Conservation (phyloP, 805 yeast genomes). For the Starmera dryadoides region DNA sequence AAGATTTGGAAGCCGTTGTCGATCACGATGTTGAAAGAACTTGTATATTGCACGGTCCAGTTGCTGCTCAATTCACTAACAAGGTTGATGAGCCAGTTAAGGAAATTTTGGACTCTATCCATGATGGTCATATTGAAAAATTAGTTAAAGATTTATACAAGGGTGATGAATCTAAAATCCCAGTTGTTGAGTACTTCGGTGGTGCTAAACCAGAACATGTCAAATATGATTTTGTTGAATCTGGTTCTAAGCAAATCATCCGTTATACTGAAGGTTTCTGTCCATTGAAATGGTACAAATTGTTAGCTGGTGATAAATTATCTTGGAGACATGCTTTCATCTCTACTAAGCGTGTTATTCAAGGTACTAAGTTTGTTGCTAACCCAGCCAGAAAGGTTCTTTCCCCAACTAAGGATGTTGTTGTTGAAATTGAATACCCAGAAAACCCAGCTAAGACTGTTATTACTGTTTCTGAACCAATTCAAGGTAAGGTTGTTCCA, state of each 20-base stretch:
- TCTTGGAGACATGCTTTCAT: conserved; percentile 93
- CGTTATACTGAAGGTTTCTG: conserved; percentile 29
- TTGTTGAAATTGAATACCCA: conserved; percentile 52
- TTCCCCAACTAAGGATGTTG: conserved; percentile 61
- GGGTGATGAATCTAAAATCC: conserved; percentile 67
- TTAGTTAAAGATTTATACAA: conserved; percentile 63
- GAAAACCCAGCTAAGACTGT: conserved; percentile 46
- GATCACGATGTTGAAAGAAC: conserved; percentile 96
- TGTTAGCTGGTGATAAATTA: conserved; percentile 70
- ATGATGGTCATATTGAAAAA: conserved; percentile 77
- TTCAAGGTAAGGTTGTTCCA: conserved; percentile 62
- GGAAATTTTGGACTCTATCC: conserved; percentile 81
- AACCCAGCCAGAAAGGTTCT: conserved; percentile 80
- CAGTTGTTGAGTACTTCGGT: conserved; percentile 86
- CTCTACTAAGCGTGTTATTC: conserved; percentile 72
- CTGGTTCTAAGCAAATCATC: conserved; percentile 28
- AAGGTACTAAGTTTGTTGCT: conserved; percentile 69
- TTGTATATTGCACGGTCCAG: conserved; percentile 98
- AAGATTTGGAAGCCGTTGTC: conserved; percentile 91
- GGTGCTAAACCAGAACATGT: conserved; percentile 44
- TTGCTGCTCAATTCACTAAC: conserved; percentile 88
- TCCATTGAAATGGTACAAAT: conserved; percentile 57
- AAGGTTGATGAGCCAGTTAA: conserved; percentile 88
- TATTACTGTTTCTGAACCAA: conserved; percentile 59
- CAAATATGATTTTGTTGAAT: conserved; percentile 23